Evolutionary conservation across 83 land plant species (phyloP), one percentile per base, ranked within the genome.

Genomic region (Larix sibirica): DNA sequence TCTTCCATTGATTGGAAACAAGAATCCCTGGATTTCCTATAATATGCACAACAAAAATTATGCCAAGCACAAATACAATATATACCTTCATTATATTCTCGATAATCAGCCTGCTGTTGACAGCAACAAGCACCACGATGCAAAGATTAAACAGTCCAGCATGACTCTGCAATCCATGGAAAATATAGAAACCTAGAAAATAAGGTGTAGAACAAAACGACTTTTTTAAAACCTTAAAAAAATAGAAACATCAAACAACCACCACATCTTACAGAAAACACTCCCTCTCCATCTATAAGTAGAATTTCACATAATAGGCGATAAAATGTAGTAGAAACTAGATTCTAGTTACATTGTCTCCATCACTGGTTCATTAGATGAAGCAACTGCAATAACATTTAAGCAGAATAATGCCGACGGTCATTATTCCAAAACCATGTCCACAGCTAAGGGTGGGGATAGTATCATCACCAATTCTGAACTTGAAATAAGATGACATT

Each of bases 61-160:
- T 23, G 42, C 26, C 31, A 50, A 65, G 21, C n/a, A 62, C 68
- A 67, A 28, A 62, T n/a, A 73, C 56, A 76, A 23, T 2, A 73
- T n/a, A 70, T 79, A 95, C 98, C 98, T 96, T 96, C 99, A 96
- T 96, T 18, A 96, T 71, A 82, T 96, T 96, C 80, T 96, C 99
- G 24, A 96, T 96, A 63, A 96, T 96, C 31, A 96, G 92, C 79
- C 99, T 85, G 86, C 99, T 89, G 83, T 96, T 96, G 62, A 96
- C 97, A 59, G 99, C 93, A 80, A 96, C 86, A 66, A 96, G 93
- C 26, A 94, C 91, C 50, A 95, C 97, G 36, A 96, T 88, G 81
- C 99, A 96, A 59, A 96, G 90, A 80, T 96, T 96, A 82, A 96
- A 89, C 18, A 96, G 92, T 50, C 99, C 99, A 10, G 99, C 99